Conservation (phyloP, 1,139 yeast species). For the Kodamaea fungicola region DNA sequence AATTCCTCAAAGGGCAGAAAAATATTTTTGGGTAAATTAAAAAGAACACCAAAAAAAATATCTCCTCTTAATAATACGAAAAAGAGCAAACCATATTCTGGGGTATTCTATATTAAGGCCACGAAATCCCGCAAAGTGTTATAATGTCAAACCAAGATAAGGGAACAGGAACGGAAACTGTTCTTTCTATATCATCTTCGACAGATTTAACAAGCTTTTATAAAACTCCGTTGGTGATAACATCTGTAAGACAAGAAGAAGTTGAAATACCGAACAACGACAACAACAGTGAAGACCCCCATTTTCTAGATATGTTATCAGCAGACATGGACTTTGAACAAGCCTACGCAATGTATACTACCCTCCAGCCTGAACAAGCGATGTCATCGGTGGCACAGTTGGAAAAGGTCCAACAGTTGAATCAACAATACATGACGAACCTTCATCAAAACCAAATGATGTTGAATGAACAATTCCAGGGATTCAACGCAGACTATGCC, state of each 20-base stretch:
- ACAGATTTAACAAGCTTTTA: no score
- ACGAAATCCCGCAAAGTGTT: background rate
- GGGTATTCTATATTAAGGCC: background rate
- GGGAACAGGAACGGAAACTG: no score
- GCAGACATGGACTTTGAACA: conserved; percentile 48
- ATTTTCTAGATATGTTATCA: conserved; percentile 15
- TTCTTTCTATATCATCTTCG: no score
- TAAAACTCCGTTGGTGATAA: background rate
- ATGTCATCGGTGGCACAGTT: conserved; percentile 35
- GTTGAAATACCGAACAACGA: background rate
- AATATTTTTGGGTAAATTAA: background rate
- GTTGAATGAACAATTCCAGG: conserved; percentile 1
- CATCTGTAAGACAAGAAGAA: background rate
- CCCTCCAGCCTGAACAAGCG: conserved; percentile 40
- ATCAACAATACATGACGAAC: conserved; percentile 19
- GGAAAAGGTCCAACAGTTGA: conserved; percentile 36
- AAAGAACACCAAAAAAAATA: background rate
- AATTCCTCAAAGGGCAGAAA: conserved; percentile 1
- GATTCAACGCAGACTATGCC: conserved; percentile 7
- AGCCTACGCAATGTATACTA: conserved; percentile 41
- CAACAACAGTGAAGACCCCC: background rate
- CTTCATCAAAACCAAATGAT: conserved; percentile 6
- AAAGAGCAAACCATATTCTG: conserved; percentile 2
- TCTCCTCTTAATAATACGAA: background rate
- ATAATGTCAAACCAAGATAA: background rate